Evolutionary conservation across 495 filamentous ascomycete genomes (phyloP).

Genomic region (Lophiostoma macrostomum): DNA sequence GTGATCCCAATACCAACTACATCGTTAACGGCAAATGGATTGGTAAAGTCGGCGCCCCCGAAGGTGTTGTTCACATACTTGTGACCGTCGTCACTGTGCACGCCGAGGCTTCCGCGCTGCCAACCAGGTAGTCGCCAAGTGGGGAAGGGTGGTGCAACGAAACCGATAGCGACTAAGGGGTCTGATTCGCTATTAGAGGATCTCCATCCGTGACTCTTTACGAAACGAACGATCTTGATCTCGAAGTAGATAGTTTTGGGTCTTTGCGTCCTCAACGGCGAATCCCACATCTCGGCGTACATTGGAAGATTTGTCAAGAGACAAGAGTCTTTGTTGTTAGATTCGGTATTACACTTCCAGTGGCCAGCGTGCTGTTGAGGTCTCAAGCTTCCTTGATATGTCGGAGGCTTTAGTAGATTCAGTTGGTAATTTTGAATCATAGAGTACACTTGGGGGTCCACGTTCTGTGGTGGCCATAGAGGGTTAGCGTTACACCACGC

Average conservation of each 20-base stretch:
- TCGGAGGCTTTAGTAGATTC: slow-evolving; percentile 45
- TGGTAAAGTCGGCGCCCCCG: slow-evolving; percentile 74
- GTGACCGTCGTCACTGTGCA: slow-evolving; percentile 89
- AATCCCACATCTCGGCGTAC: slow-evolving; percentile 67
- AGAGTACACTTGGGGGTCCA: slow-evolving; percentile 46
- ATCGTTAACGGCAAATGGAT: slow-evolving; percentile 52
- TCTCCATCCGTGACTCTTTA: slow-evolving; percentile 11
- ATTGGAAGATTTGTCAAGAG: slow-evolving; percentile 69
- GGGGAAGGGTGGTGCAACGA: slow-evolving; percentile 77
- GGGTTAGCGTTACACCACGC: slow-evolving; percentile 66
- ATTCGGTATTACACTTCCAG: slow-evolving; percentile 48
- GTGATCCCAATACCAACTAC: slow-evolving; percentile 69
- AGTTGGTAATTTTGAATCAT: slow-evolving; percentile 47
- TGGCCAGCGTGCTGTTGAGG: slow-evolving; percentile 37
- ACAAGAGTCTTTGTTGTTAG: slow-evolving; percentile 48
- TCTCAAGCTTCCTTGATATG: slow-evolving; percentile 48
- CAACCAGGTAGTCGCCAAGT: slow-evolving; percentile 85
- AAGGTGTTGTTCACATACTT: slow-evolving; percentile 81
- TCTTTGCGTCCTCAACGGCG: slow-evolving; percentile 57
- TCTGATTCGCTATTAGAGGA: slow-evolving; percentile 47
- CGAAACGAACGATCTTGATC: slow-evolving; percentile 54
- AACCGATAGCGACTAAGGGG: slow-evolving; percentile 72
- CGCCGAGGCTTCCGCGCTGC: slow-evolving; percentile 79
- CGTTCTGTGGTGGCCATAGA: slow-evolving; percentile 53
- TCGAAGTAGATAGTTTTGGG: slow-evolving; percentile 76